Evolutionary conservation across 1,139 yeast genomes (phyloP), one percentile per base, ranked within the genome.

Genomic region (Suhomyces terraborum): DNA sequence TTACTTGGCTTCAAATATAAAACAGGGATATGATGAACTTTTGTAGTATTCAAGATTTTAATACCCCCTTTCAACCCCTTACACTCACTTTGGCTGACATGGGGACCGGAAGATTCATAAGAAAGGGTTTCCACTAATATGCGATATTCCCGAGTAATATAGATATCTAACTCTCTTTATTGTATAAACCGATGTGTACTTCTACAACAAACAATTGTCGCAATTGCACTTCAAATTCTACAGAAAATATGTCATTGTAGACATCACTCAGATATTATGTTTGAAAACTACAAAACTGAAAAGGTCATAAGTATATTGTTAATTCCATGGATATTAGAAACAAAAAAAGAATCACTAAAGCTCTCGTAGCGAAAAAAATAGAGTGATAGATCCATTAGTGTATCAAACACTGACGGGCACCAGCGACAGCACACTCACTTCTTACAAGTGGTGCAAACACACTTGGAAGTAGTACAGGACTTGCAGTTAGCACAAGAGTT

Each of bases 401-500:
- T 19, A 29, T 19, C 23, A 18, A 19, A 21, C 16, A 19, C 16
- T 18, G 6, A 9, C 20, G 9, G 27, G 14, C 6, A 24, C 16
- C 8, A 12, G 16, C 21, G 6, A 16, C n/a, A 7, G 12, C 4
- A 9, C 10, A 8, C 8, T 40, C 22, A 45, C 40, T 48, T 48
- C 45, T 45, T 48, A 45, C 51, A 48, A 38, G 45, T 39, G 18
- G 46, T 10, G 37, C 51, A 48, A 13, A 40, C 37, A 40, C 51
- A 47, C 35, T 43, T 38, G 32, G 41, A 18, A 12, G 39, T 22
- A 34, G 48, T 32, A 37, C 49, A 47, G 30, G 44, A 25, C 29
- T 42, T 43, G 49, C 51, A 47, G 41, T 36, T 41, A 32, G 51
- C 34, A 41, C 52, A 48, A 34, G 42, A 37, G 36, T 41, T 45